Percentiles rank a stretch among this genome's conserved stretches.
Evolutionary conservation across 148 eudicot genomes (phyloP).

Genomic region (Vaccinium darrowii): DNA sequence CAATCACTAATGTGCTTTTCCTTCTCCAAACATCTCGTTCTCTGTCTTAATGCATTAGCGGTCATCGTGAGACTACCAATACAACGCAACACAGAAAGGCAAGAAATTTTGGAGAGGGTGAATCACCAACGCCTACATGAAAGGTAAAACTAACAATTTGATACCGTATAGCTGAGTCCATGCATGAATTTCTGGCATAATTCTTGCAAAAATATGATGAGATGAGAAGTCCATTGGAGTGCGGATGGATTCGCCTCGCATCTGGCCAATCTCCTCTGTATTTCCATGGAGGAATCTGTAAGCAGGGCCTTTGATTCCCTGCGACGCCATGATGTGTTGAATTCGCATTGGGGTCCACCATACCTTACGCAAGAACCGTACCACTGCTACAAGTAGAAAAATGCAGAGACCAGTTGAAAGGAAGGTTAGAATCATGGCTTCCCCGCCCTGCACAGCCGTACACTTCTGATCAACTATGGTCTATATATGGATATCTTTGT

Average conservation of each 20-base stretch:
- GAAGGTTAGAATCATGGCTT: constrained; percentile 9
- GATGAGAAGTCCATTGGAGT: constrained; percentile 5
- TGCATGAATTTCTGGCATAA: constrained; percentile 17
- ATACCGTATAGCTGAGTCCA: constrained; percentile 23
- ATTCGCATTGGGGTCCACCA: constrained; percentile 14
- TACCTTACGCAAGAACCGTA: constrained; percentile 5
- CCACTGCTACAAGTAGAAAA: background rate
- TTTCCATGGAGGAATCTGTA: constrained; percentile 24
- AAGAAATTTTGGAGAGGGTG: background rate
- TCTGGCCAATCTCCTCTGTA: constrained; percentile 22
- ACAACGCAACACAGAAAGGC: background rate
- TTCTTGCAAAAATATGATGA: constrained; percentile 13
- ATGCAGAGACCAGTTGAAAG: background rate
- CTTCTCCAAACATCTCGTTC: background rate
- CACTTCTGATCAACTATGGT: background rate
- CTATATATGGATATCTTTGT: too few species aligned
- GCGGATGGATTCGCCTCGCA: constrained; percentile 4
- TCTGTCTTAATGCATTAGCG: background rate
- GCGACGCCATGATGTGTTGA: background rate
- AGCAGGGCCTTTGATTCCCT: constrained; percentile 20
- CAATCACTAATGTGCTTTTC: background rate
- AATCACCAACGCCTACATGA: background rate
- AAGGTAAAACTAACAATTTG: background rate
- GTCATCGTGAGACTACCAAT: background rate
- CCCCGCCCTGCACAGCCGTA: background rate